Conservation (phyloP, 257 asterid genomes). For the Penstemon davidsonii region DNA sequence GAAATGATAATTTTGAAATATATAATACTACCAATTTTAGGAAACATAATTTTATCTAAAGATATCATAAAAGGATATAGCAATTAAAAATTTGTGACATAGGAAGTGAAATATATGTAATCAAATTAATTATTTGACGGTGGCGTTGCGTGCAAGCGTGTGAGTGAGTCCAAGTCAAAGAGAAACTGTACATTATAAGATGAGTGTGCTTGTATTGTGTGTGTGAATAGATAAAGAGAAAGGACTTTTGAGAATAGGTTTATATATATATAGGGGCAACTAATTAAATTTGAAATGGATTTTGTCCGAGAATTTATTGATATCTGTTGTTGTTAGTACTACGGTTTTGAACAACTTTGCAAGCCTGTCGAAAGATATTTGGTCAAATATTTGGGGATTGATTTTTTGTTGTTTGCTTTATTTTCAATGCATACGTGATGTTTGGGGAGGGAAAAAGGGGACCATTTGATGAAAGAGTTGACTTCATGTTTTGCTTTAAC, state of each 20-base stretch:
- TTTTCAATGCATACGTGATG: slow-evolving; percentile 1
- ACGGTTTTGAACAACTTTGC: slow-evolving; percentile 3
- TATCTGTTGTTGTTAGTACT: background rate
- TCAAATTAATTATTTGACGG: background rate
- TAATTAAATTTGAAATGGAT: background rate
- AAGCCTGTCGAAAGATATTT: slow-evolving; percentile 6
- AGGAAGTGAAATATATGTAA: too few species aligned
- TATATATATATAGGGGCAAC: background rate
- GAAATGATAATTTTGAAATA: too few species aligned
- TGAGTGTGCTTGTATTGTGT: background rate
- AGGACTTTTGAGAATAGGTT: slow-evolving; percentile 1
- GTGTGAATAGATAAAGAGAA: background rate
- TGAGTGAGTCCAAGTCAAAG: slow-evolving; percentile 41
- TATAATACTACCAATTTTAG: too few species aligned
- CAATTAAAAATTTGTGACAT: too few species aligned
- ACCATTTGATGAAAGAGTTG: background rate
- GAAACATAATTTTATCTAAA: too few species aligned
- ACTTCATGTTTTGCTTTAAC: too few species aligned
- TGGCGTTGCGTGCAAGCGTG: slow-evolving; percentile 37
- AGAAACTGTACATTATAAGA: slow-evolving; percentile 15
- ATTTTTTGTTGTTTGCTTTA: slow-evolving; percentile 16
- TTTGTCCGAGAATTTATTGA: background rate
- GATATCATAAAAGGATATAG: too few species aligned
- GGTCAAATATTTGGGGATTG: slow-evolving; percentile 22
- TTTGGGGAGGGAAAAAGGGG: background rate